A percentile compares a stretch with the other conserved stretches of the same genome.
Conservation (phyloP, 768 basidiomycete genomes). For the Podaxis rugospora region DNA sequence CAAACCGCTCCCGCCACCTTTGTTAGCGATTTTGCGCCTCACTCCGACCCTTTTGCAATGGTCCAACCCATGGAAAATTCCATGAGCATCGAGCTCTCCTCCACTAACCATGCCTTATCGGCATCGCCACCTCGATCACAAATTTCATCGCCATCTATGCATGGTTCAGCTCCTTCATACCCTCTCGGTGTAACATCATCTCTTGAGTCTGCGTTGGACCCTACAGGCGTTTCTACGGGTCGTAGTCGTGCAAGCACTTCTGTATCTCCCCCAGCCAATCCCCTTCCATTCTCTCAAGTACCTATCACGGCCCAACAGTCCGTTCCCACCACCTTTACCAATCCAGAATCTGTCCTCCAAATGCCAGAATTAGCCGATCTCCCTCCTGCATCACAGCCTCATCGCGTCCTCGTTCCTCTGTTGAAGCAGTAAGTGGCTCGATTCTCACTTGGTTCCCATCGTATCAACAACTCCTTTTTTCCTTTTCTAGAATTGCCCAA, state of each 20-base stretch:
- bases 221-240: constrained; percentile 23
- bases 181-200: constrained; percentile 35
- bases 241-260: constrained; percentile 39
- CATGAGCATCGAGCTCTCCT: constrained; percentile 33
- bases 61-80: constrained; percentile 28
- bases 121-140: constrained; percentile 31
- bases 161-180: constrained; percentile 35
- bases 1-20: constrained; percentile 31
- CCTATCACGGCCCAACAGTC: not conserved
- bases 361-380: not conserved
- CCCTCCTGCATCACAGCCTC: constrained; percentile 14
- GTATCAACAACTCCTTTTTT: constrained; percentile 6
- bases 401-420: constrained; percentile 35
- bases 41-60: constrained; percentile 28
- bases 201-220: constrained; percentile 41
- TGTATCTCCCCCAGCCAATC: constrained; percentile 23
- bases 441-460: not conserved
- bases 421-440: constrained; percentile 46
- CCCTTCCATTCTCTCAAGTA: constrained; percentile 13
- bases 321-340: constrained; percentile 17
- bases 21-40: constrained; percentile 34
- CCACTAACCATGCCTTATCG: constrained; percentile 30
- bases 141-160: constrained; percentile 32
- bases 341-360: constrained; percentile 1
- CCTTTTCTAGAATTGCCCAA: constrained; percentile 47